A percentile compares a stretch with the other conserved stretches of the same genome.
phyloP scores from a whole-genome alignment of 768 basidiomycete genomes.

The Boletus rufocinnamomeus region DNA sequence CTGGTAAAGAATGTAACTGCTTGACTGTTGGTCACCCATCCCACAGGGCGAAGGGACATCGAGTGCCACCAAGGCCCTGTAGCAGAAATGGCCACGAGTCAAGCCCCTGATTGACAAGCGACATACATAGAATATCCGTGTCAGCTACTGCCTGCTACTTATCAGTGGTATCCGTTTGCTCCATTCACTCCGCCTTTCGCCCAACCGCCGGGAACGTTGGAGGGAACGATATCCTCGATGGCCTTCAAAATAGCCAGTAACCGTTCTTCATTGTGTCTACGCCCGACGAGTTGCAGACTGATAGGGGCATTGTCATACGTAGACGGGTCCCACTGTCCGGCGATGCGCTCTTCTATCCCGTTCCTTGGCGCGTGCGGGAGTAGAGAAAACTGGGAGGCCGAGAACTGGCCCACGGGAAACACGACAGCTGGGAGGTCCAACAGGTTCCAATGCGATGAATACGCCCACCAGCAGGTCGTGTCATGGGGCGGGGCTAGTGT shows the following conservation, averaged over 20 bases:
- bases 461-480: constrained; percentile 50
- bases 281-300: constrained; percentile 50
- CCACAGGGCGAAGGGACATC: constrained; percentile 7
- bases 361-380: constrained; percentile 35
- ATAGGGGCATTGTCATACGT: constrained; percentile 48
- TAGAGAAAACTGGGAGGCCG: constrained; percentile 24
- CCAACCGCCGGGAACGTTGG: constrained; percentile 15
- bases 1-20: neutral
- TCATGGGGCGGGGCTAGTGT: constrained; percentile 51
- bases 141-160: neutral
- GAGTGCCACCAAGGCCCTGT: constrained; percentile 4
- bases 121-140: constrained; percentile 4
- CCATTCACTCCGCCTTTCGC: constrained; percentile 7
- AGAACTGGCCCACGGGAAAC: constrained; percentile 46
- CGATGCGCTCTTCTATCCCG: constrained; percentile 38
- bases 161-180: constrained; percentile 15
- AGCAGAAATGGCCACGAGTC: constrained; percentile 17
- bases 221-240: constrained; percentile 36
- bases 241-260: constrained; percentile 45
- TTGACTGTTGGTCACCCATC: constrained; percentile 12
- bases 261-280: constrained; percentile 52
- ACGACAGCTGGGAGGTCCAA: constrained; percentile 49
- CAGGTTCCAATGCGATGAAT: constrained; percentile 56
- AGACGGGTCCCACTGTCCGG: constrained; percentile 42
- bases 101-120: constrained; percentile 6